Percentiles rank a stretch among this genome's conserved stretches.
Evolutionary conservation across 495 filamentous ascomycete genomes (phyloP).

Genomic region (Penicillium pulvis): DNA sequence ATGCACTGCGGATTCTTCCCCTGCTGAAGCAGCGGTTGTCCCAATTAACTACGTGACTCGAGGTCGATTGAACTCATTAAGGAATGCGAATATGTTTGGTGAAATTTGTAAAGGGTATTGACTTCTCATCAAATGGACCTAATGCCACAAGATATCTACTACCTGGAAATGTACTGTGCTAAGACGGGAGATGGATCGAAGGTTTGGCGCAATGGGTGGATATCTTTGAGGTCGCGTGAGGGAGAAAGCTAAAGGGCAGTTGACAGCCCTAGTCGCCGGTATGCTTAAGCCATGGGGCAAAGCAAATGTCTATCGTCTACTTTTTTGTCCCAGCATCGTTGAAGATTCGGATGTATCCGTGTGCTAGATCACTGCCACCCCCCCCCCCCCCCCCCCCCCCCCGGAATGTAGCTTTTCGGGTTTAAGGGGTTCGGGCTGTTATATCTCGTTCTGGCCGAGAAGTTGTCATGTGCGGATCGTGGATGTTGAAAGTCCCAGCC

Average conservation of each 20-base stretch:
- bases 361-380: constrained; percentile 15
- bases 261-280: not conserved
- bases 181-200: constrained; percentile 5
- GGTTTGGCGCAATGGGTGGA: constrained; percentile 28
- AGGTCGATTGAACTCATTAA: no score
- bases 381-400: constrained; percentile 1
- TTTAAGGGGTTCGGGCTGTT: not conserved
- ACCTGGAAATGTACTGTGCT: not conserved
- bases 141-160: not conserved
- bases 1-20: not conserved
- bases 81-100: not conserved
- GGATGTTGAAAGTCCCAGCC: constrained; percentile 42
- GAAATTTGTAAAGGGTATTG: not conserved
- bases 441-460: constrained; percentile 13
- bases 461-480: constrained; percentile 24
- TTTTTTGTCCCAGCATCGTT: constrained; percentile 29
- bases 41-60: not conserved
- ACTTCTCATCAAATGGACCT: not conserved
- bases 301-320: constrained; percentile 25
- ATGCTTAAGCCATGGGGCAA: not conserved
- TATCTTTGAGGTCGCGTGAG: constrained; percentile 27
- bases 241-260: constrained; percentile 18
- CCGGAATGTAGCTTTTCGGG: constrained; percentile 1
- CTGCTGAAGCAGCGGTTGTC: not conserved
- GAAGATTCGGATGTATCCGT: constrained; percentile 31